Evolutionary conservation across 257 asterid genomes (phyloP).

Genomic region (Jaltomata sinuosa): DNA sequence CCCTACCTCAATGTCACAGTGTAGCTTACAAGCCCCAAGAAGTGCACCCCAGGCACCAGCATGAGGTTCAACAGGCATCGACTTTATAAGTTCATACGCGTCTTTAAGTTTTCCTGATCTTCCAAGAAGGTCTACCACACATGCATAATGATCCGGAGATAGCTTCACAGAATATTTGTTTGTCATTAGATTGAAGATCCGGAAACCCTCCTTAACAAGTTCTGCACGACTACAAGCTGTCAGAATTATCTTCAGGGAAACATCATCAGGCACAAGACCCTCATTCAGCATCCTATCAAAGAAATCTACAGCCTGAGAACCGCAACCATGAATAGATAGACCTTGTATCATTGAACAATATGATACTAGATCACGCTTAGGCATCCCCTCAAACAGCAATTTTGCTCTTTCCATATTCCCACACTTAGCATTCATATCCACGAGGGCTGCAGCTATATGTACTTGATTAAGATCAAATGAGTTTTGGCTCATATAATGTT

Average conservation of each 20-base stretch:
- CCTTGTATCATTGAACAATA: conserved; percentile 79
- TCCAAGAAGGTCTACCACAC: conserved; percentile 67
- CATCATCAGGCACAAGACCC: conserved; percentile 56
- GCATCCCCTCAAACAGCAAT: conserved; percentile 40
- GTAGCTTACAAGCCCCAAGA: conserved; percentile 59
- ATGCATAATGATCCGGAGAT: conserved; percentile 69
- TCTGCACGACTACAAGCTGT: conserved; percentile 52
- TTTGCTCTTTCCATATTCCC: conserved; percentile 69
- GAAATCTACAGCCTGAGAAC: conserved; percentile 38
- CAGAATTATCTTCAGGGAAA: conserved; percentile 57
- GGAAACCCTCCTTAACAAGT: conserved; percentile 56
- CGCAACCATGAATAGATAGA: conserved; percentile 44
- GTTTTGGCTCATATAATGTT: conserved; percentile 30
- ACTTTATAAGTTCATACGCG: conserved; percentile 59
- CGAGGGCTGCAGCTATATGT: conserved; percentile 56
- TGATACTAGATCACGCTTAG: conserved; percentile 42
- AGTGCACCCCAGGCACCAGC: conserved; percentile 91
- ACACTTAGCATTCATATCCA: conserved; percentile 74
- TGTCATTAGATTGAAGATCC: conserved; percentile 38
- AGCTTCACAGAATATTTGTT: conserved; percentile 31
- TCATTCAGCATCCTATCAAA: conserved; percentile 57
- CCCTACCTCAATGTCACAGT: conserved; percentile 44
- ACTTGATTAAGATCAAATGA: conserved; percentile 25
- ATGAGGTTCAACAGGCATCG: conserved; percentile 46
- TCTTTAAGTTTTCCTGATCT: conserved; percentile 58